Evolutionary conservation across 495 filamentous ascomycete genomes (phyloP).

Genomic region (Penicillium goetzii): DNA sequence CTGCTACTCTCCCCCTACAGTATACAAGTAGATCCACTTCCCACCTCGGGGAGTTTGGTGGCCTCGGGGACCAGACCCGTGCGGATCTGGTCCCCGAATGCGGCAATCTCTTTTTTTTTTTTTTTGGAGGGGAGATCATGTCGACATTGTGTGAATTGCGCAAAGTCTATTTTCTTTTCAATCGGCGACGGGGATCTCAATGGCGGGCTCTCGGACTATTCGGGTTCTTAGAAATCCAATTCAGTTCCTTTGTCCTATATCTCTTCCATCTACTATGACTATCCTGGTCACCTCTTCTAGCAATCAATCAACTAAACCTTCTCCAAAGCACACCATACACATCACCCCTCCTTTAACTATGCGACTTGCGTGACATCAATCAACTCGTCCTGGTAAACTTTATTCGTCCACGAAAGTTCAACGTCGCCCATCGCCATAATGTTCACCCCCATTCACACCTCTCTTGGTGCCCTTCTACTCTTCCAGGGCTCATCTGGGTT

Average conservation of each 20-base stretch:
- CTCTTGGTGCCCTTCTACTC: conserved; percentile 58
- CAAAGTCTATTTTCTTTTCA: conserved; percentile 2
- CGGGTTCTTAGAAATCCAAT: not conserved
- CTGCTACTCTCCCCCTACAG: not conserved
- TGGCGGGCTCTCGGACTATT: not conserved
- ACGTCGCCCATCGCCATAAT: conserved; percentile 34
- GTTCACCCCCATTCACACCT: conserved; percentile 63
- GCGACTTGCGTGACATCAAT: conserved; percentile 17
- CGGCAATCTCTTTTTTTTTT: conserved; percentile 10
- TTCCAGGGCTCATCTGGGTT: conserved; percentile 56
- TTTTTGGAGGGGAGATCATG: not conserved
- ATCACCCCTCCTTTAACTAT: not conserved
- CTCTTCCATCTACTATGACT: not conserved
- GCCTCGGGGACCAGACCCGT: conserved; percentile 1
- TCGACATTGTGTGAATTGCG: conserved; percentile 8
- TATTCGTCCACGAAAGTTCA: conserved; percentile 8
- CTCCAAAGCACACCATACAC: not conserved
- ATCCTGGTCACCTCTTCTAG: not conserved
- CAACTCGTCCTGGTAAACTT: conserved; percentile 18
- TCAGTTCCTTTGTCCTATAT: not conserved
- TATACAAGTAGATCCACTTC: not conserved
- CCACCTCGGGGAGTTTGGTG: conserved; percentile 11
- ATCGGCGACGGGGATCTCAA: not conserved
- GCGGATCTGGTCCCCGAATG: conserved; percentile 25
- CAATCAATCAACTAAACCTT: not conserved